Base-by-base conservation (phyloP, 2,329 filamentous ascomycete genomes). In the Colletotrichum phormii region DNA sequence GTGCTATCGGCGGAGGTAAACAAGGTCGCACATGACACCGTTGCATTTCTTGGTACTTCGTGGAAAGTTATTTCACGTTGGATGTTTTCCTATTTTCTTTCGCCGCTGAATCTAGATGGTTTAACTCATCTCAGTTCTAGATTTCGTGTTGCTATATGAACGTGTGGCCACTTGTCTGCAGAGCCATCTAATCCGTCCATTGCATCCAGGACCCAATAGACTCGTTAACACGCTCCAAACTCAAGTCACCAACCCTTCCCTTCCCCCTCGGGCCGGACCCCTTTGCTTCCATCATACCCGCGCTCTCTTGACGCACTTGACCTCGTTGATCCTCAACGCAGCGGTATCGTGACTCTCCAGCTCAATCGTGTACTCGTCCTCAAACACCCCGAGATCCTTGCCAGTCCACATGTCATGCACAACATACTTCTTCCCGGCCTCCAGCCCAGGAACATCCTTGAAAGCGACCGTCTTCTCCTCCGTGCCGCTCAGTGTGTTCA, bases 371-470 rank as follows among this genome's bases (percentile, higher is more conserved):
- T 82, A 76, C 18, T 77, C 76, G 7, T 77, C 77, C 54, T 72
- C 75, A n/a, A 82, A 78, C 37, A 75, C 79, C 3, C 85, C 82
- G 15, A 87, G 60, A 54, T 80, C 78, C 72, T 82, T 75, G 4
- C 83, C 85, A 1, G 80, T 85, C 86, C 86, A 88, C 73, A 85
- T 83, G 77, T 88, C 82, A 4, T 80, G 81, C 1, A 87, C 83
- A 2, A 80, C 75, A 64, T 85, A 87, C 8, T 75, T 75, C 31
- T 73, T 77, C 2, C 72, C 71, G 0, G 66, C 68, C 15, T 74
- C 61, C 12, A 88, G 78, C 2, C 81, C 80, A 0, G 86, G 86
- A 6, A 88, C 80, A 76, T 88, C 86, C 3, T 58, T 74, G 75
- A 84, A 88, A 1, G 77, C 76, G 4, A 82, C 81, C 24, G 78